These are phyloP conservation scores for Coemansia sp. DNA, from an alignment of 192 early-diverging fungal genomes.

Conservation along the genomic window DNA sequence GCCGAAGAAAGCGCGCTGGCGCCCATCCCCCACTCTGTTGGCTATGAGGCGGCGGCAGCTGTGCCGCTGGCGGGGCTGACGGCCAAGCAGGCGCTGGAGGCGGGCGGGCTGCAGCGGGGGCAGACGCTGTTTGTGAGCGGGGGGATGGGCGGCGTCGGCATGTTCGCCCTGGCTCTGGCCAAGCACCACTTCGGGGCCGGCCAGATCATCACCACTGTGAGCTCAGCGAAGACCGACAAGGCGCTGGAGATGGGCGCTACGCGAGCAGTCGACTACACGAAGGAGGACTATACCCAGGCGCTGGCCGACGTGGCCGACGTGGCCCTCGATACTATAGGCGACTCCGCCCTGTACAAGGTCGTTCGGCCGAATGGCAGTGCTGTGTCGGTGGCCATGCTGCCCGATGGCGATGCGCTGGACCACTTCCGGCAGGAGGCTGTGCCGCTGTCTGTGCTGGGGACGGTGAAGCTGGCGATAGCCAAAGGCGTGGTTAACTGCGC, in stretches of 20 bases:
- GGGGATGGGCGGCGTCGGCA: conserved; percentile 59
- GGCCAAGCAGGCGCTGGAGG: conserved; percentile 50
- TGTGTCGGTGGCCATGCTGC: conserved; percentile 35
- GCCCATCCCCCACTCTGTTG: conserved; percentile 27
- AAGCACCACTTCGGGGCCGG: conserved; percentile 39
- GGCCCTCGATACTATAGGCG: conserved; percentile 49
- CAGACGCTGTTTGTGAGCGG: conserved; percentile 53
- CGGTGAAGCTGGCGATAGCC: conserved; percentile 11
- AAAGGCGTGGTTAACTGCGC: not conserved
- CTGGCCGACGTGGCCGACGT: conserved; percentile 39
- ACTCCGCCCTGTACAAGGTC: conserved; percentile 24
- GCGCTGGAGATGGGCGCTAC: conserved; percentile 52
- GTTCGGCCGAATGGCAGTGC: conserved; percentile 14
- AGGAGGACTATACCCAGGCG: conserved; percentile 21
- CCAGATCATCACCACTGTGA: conserved; percentile 57
- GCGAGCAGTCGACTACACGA: conserved; percentile 54
- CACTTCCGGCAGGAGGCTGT: conserved; percentile 5
- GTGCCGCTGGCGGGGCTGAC: conserved; percentile 58
- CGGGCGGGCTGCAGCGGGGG: conserved; percentile 12
- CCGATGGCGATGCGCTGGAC: conserved; percentile 20
- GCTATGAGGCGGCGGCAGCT: conserved; percentile 49
- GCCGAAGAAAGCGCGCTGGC: conserved; percentile 25
- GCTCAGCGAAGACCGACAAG: conserved; percentile 42
- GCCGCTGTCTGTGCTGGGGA: conserved; percentile 9
- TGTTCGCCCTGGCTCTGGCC: conserved; percentile 53